Base-by-base conservation (phyloP, 208 protist species). In the Novymonas esmeraldas region DNA sequence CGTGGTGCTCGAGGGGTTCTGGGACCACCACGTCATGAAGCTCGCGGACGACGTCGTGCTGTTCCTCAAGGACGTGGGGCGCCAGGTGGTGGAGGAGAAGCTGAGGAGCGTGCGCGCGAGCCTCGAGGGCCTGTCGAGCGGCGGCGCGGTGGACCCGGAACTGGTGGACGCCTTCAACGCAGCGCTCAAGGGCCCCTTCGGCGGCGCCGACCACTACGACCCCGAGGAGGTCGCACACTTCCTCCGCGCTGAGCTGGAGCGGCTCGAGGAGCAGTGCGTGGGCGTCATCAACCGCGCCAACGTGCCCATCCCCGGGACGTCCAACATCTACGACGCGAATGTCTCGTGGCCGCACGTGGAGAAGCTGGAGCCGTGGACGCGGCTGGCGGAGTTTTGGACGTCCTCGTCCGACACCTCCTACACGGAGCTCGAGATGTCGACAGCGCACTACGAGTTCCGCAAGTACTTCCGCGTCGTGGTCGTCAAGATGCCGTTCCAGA, bases 11-110 rank as follows among this genome's bases (percentile, higher is more conserved):
- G 90, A 96, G 58, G 87, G 90, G 18, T 88, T 83, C 54, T 96
- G 90, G 88, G 90, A 96, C 51, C 90, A 96, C 57, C 90, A 96
- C 75, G 90, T 94, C 31, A 78, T 83, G 73, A 92, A 93, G 77
- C 84, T 96, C 5, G 87, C 90, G 4, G 87, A 96, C 14, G 90
- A 96, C 64, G 87, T 96, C 1, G 83, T 76, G 45, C 85, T 91
- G 85, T 96, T 94, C 74, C 29, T 96, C 31, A 87, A 87, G 52
- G 90, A 96, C 67, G 78, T 96, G 0, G 90, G 87, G 1, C 70
- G 86, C 11, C 76, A 90, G 46, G 70, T 93, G 44, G 79, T 85
- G 41, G 79, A 90, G 49, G 90, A 96, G 70, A 93, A 93, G 62
- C 75, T 96, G 33, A 52, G 29, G 7, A 72, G 63, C 14, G 78